Base-by-base conservation (phyloP, 768 basidiomycete species). In the Leccinellum luteum region DNA sequence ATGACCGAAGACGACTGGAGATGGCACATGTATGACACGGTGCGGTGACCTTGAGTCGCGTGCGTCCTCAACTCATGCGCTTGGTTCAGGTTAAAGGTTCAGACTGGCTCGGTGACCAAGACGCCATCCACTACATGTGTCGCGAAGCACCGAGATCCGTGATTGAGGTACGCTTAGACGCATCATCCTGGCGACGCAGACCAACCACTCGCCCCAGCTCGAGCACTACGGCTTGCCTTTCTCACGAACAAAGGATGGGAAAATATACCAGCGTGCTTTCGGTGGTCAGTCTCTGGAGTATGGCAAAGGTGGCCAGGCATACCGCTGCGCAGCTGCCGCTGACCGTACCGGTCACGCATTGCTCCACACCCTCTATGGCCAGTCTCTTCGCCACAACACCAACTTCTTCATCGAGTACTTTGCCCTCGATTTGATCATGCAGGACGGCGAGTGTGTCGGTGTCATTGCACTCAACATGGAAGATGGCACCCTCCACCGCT, bases 321-420 rank as follows among this genome's bases (percentile, higher is more conserved):
- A 99, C 75, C 92, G 97, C 60, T 98, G 96, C 71, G 97, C 97
- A 52, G 94, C 97, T 54, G 96, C 96, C 6, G 97, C 97, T 56
- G 97, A 99, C 74, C 92, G 97, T 73, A 99, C 97, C 7, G 97
- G 97, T 27, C 97, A 99, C 69, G 97, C 97, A 21, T 85, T 99
- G 69, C 85, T 99, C 45, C 97, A 99, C 81, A 98, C 96, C 9
- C 91, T 99, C 55, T 99, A 99, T 68, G 97, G 97, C 65, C 97
- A 99, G 79, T 98, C 96, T 57, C 85, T 99, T 59, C 89, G 94
- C 57, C 97, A 99, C 81, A 88, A 98, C 81, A 98, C 97, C 73
- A 96, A 98, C 77, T 99, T 98, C 78, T 99, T 99, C 81, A 98
- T 99, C 74, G 97, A 99, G 74, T 99, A 96, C 76, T 98, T 99